These are phyloP conservation scores for Capronia coronata DNA, from an alignment of 2,329 filamentous ascomycete genomes.

Conservation along the genomic window DNA sequence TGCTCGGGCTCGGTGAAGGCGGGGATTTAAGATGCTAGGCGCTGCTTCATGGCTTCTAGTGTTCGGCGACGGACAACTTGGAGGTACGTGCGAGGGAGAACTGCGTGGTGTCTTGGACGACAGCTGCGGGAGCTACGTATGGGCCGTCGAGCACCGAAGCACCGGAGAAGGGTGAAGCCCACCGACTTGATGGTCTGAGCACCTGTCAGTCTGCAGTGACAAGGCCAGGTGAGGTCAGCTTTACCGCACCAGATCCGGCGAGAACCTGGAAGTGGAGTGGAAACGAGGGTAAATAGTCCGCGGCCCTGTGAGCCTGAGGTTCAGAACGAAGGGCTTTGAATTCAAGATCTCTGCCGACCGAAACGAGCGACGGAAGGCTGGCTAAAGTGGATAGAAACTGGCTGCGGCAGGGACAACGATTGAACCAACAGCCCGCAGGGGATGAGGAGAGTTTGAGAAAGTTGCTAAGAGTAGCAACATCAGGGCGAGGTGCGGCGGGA, in stretches of 20 bases:
- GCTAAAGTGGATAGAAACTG: neutral
- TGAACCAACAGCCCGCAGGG: neutral
- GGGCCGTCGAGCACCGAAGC: neutral
- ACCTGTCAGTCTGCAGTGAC: neutral
- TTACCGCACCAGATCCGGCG: neutral
- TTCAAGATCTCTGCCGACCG: neutral
- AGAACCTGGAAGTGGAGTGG: slow-evolving; percentile 1
- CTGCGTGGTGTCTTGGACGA: too few relatives aligned
- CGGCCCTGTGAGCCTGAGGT: neutral
- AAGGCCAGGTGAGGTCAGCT: neutral
- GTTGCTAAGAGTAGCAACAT: slow-evolving; percentile 1
- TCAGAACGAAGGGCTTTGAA: slow-evolving; percentile 1
- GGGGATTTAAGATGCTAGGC: slow-evolving; percentile 1
- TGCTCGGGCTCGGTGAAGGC: neutral
- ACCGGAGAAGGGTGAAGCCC: neutral
- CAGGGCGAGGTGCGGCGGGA: neutral
- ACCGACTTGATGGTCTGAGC: neutral
- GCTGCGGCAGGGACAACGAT: neutral
- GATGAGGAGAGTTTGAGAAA: neutral
- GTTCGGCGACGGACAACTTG: neutral
- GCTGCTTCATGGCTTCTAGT: neutral
- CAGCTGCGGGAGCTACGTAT: neutral
- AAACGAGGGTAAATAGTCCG: neutral
- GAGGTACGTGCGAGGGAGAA: neutral
- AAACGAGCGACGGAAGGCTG: neutral